phyloP scores from a whole-genome alignment of 306 rosid species.

The Crotalaria pallida region DNA sequence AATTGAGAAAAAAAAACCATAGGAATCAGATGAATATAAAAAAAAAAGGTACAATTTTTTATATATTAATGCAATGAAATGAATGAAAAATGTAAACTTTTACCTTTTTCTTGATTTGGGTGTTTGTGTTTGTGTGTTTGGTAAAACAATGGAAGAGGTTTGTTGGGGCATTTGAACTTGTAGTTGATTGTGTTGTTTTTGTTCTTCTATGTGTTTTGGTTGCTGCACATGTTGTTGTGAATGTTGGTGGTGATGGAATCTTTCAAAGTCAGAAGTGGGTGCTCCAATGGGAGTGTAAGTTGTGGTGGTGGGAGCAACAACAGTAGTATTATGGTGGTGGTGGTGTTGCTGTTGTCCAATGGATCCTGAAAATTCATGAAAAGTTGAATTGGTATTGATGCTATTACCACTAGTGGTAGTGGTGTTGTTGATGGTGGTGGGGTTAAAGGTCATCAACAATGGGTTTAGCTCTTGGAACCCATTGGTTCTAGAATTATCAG shows the following conservation, averaged over 20 bases:
- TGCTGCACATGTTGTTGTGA: not conserved
- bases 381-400: constrained; percentile 30
- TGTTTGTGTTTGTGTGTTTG: constrained; percentile 21
- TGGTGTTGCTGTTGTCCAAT: constrained; percentile 19
- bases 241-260: constrained; percentile 24
- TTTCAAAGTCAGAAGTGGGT: constrained; percentile 19
- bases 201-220: not conserved
- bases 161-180: constrained; percentile 14
- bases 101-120: constrained; percentile 52
- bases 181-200: not conserved
- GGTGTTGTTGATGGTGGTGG: constrained; percentile 23
- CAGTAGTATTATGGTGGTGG: not conserved
- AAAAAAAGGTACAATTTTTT: not conserved
- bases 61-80: not conserved
- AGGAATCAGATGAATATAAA: not conserved
- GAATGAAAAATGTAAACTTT: not conserved
- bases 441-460: constrained; percentile 29
- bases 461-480: constrained; percentile 47
- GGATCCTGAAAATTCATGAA: constrained; percentile 34
- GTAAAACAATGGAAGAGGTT: constrained; percentile 8
- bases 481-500: constrained; percentile 30
- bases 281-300: constrained; percentile 1
- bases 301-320: not conserved
- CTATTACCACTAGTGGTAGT: constrained; percentile 4
- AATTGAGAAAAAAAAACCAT: not conserved